Evolutionary conservation across 169 alveolate species (phyloP).

Genomic region (Amoebophrya sp.): DNA sequence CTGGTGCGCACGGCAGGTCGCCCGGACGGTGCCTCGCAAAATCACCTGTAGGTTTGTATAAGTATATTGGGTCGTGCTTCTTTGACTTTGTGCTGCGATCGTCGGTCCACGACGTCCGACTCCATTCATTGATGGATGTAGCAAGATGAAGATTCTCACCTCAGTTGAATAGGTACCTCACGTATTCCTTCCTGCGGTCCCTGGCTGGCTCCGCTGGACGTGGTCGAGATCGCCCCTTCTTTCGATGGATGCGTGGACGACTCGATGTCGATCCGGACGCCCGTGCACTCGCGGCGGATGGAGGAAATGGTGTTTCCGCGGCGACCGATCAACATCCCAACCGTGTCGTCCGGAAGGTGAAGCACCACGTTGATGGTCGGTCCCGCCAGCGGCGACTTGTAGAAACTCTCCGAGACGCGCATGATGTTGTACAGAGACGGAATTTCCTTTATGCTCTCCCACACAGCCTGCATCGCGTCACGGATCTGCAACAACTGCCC

Average conservation of each 20-base stretch:
- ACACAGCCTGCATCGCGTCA: neutral
- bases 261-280: neutral
- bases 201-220: too few relatives aligned
- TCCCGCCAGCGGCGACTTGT: neutral
- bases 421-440: neutral
- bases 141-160: too few relatives aligned
- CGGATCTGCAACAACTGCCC: neutral
- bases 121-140: too few relatives aligned
- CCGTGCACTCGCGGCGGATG: constrained; percentile 1
- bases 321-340: neutral
- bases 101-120: too few relatives aligned
- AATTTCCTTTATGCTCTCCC: neutral
- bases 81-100: too few relatives aligned
- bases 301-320: neutral
- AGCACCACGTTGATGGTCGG: neutral
- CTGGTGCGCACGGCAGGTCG: neutral
- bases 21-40: neutral
- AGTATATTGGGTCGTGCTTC: too few relatives aligned
- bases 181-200: too few relatives aligned
- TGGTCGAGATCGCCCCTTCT: too few relatives aligned
- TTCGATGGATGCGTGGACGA: neutral
- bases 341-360: neutral
- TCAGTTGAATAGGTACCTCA: too few relatives aligned
- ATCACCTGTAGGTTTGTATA: too few relatives aligned
- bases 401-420: neutral